Conservation (phyloP, 129 eudicot species). For the Rutidosis leptorrhynchoides region DNA sequence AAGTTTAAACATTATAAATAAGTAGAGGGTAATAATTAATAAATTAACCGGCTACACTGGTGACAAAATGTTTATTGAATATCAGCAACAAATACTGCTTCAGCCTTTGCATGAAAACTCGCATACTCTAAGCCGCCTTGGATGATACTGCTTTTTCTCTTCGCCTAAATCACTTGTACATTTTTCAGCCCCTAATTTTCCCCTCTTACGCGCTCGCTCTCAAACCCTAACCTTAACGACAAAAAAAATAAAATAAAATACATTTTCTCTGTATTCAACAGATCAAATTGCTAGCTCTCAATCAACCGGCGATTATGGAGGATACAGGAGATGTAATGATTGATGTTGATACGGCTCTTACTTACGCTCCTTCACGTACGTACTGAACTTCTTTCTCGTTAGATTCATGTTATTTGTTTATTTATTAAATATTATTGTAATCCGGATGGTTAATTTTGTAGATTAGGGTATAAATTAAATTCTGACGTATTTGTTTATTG, state of each 20-base stretch:
- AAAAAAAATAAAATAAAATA: no score
- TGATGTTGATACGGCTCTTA: conserved; percentile 45
- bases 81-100: conserved; percentile 51
- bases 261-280: background rate
- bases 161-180: conserved; percentile 51
- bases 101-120: conserved; percentile 79
- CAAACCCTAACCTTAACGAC: conserved; percentile 17
- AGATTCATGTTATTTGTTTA: background rate
- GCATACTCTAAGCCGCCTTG: conserved; percentile 71
- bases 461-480: background rate
- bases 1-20: background rate
- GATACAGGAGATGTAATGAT: conserved; percentile 41
- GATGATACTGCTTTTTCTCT: conserved; percentile 66
- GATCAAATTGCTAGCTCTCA: background rate
- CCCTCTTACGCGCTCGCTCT: background rate
- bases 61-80: conserved; percentile 68
- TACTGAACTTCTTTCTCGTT: background rate
- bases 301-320: conserved; percentile 38
- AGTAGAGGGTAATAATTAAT: background rate
- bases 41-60: conserved; percentile 60
- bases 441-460: background rate
- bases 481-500: background rate
- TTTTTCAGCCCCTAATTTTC: conserved; percentile 37
- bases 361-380: conserved; percentile 94
- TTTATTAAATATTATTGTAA: background rate